Evolutionary conservation across 495 filamentous ascomycete genomes (phyloP).

Genomic region (Penicillium turbatum): DNA sequence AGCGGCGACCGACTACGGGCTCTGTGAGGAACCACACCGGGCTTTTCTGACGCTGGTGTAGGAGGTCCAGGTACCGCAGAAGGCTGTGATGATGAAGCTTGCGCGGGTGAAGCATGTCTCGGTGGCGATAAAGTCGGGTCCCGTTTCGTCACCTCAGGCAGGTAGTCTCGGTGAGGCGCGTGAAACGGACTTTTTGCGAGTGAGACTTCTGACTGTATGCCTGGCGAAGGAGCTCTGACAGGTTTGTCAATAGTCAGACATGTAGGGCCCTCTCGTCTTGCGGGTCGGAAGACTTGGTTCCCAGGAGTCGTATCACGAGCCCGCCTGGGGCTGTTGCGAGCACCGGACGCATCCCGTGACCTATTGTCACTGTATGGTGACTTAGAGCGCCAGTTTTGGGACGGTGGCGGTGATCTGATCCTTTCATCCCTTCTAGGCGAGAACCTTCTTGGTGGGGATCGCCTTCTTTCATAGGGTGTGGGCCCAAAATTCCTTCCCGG

Average conservation of each 20-base stretch:
- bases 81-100: constrained; percentile 16
- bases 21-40: constrained; percentile 8
- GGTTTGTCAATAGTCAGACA: constrained; percentile 18
- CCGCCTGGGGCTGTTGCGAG: constrained; percentile 33
- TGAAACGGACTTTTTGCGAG: constrained; percentile 15
- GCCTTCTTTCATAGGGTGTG: constrained; percentile 32
- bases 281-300: constrained; percentile 25
- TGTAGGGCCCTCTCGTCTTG: constrained; percentile 21
- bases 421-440: constrained; percentile 48
- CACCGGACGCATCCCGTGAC: constrained; percentile 31
- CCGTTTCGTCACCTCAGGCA: constrained; percentile 1
- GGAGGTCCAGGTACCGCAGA: constrained; percentile 27
- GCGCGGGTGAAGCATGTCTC: constrained; percentile 22
- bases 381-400: constrained; percentile 39
- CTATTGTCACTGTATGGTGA: constrained; percentile 40
- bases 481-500: constrained; percentile 33
- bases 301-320: constrained; percentile 32
- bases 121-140: constrained; percentile 10
- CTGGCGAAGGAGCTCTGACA: constrained; percentile 27
- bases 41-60: constrained; percentile 26
- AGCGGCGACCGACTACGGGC: constrained; percentile 22
- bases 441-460: constrained; percentile 41
- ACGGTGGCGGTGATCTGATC: constrained; percentile 40
- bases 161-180: constrained; percentile 10
- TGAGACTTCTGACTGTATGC: background rate